Evolutionary conservation across 306 rosid genomes (phyloP), one percentile per base, ranked within the genome.

Genomic region (Neltuma alba): DNA sequence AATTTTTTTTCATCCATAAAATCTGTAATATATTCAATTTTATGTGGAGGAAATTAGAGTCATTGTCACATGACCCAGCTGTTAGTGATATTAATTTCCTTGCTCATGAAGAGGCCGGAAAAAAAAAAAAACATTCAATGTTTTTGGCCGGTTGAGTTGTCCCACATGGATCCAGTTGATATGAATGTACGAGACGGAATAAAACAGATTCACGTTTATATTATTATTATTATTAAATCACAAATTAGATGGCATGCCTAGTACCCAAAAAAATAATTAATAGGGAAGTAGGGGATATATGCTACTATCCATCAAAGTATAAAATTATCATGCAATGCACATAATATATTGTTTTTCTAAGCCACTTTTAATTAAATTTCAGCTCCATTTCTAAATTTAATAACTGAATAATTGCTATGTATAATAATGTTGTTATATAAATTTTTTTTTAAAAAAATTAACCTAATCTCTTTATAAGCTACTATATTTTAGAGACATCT

Each of bases 81-180:
- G n/a, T n/a, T n/a, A n/a, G n/a, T n/a, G n/a, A n/a, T n/a, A n/a
- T n/a, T n/a, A n/a, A n/a, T n/a, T 58, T 27, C 36, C 65, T 23
- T 27, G 20, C 20, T 20, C 18, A 9, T 20, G 16, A n/a, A 65
- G 9, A 27, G 70, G 41, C 70, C 31, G 27, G 42, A 78, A 69
- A 76, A 70, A 78, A 50, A 52, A 78, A 69, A 76, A 70, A 78
- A 50, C 83, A 82, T 75, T 79, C 66, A 78, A n/a, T 54, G 60
- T 71, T 74, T 28, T 57, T 50, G 79, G 86, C 70, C 81, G 70
- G 84, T 71, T 21, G 70, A 50, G 73, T 3, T 82, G 57, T 71
- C 57, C 74, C 38, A 6, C 44, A 7, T 1, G 45, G 4, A 0
- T 63, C 42, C 25, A 31, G 5, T 25, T 33, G 37, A 18, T 34